A percentile compares a stretch with the other conserved stretches of the same genome.
These are phyloP conservation scores for Apiotrichum veenhuisii DNA, from an alignment of 1,284 basidiomycete genomes.

Conservation along the genomic window DNA sequence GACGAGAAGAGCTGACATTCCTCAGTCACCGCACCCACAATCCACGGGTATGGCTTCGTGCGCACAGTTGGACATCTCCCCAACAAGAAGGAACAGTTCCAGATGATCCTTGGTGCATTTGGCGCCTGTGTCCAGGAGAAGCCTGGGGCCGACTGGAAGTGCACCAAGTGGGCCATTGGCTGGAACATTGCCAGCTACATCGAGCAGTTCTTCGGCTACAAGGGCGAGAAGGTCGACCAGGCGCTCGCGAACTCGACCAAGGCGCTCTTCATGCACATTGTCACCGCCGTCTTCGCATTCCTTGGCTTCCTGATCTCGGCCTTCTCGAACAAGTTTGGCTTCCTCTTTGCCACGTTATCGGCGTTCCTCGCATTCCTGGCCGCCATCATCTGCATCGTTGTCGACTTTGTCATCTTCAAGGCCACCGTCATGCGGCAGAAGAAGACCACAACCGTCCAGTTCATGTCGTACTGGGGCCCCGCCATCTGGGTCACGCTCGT, in stretches of 20 bases:
- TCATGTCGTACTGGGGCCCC: slow-evolving; percentile 18
- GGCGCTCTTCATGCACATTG: not conserved
- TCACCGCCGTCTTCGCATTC: not conserved
- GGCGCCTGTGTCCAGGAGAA: slow-evolving; percentile 31
- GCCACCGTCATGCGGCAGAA: too few species aligned
- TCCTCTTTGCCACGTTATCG: not conserved
- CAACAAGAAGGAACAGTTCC: too few species aligned
- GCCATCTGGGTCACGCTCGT: slow-evolving; percentile 40
- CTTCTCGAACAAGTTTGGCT: slow-evolving; percentile 1
- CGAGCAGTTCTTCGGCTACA: slow-evolving; percentile 11
- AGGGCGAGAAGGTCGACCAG: slow-evolving; percentile 16
- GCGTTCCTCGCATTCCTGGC: not conserved
- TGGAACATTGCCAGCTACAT: slow-evolving; percentile 28
- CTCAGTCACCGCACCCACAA: not conserved
- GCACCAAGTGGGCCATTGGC: slow-evolving; percentile 25
- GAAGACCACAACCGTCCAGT: not conserved
- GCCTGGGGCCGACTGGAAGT: slow-evolving; percentile 3
- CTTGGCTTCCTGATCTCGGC: not conserved
- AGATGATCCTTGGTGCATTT: slow-evolving; percentile 30
- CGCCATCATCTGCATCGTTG: not conserved
- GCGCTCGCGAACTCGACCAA: slow-evolving; percentile 29
- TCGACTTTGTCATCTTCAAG: slow-evolving; percentile 1
- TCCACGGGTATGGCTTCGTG: not conserved
- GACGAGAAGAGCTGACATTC: not conserved
- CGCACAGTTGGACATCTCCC: too few species aligned